A percentile compares a stretch with the other conserved stretches of the same genome.
phyloP scores from a whole-genome alignment of 108 stramenopile species.

The Fragilaria crotonensis region DNA sequence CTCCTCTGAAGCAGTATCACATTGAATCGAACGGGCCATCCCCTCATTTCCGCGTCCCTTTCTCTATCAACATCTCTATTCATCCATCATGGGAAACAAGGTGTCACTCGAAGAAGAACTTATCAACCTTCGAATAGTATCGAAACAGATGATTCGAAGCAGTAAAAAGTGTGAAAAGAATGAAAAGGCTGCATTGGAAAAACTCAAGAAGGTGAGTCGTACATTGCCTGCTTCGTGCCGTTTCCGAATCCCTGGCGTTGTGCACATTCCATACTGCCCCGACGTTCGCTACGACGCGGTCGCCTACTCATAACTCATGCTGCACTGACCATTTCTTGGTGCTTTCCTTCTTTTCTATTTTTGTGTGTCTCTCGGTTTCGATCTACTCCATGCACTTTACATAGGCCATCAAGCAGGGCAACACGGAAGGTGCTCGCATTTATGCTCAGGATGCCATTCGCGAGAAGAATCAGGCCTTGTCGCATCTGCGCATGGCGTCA shows the following conservation, averaged over 20 bases:
- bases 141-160: constrained; percentile 93
- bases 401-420: constrained; percentile 83
- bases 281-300: background rate
- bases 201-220: constrained; percentile 82
- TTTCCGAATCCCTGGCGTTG: no score
- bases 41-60: no score
- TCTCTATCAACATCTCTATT: no score
- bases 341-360: background rate
- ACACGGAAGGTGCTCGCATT: constrained; percentile 92
- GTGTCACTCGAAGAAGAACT: constrained; percentile 88
- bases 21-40: no score
- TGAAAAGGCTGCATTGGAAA: constrained; percentile 79
- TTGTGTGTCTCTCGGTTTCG: background rate
- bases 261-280: constrained; percentile 1
- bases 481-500: constrained; percentile 83
- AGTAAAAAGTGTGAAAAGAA: constrained; percentile 96
- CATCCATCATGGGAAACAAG: constrained; percentile 61
- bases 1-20: no score
- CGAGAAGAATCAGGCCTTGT: constrained; percentile 95
- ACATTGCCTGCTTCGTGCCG: no score
- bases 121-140: constrained; percentile 90
- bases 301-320: background rate
- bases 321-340: background rate
- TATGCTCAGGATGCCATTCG: constrained; percentile 98
- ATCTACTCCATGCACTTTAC: background rate